Base-by-base conservation (phyloP, 208 protist species). In the Blastocrithidia nonstop region DNA sequence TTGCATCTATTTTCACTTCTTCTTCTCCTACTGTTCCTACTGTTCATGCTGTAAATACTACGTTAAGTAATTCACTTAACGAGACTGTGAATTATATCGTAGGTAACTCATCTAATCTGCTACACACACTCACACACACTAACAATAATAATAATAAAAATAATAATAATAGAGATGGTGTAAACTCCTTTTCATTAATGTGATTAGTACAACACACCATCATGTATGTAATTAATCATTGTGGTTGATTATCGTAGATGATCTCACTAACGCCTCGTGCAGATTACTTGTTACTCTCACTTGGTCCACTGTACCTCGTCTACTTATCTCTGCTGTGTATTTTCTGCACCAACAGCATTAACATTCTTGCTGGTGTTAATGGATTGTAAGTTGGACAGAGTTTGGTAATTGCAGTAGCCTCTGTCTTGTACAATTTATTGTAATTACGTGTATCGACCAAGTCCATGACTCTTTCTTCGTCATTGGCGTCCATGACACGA, bases 331-430 rank as follows among this genome's bases (percentile, higher is more conserved):
- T 97, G 48, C 56, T 99, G 17, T 94, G 93, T 43, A 84, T 99
- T 16, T 99, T 99, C 57, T 99, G 95, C 59, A 98, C 97, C 2
- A 99, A 99, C 63, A 90, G 93, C 41, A 99, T 99, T 69, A 99
- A 99, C 70, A 99, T 99, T 49, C 81, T 98, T 13, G 97, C 98
- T 0, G 98, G 98, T 33, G 88, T 99, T 22, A 99, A 99, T 67
- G 98, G 98, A 6, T 64, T 96, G 0, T 93, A 98, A 61, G 94
- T 93, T 15, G 96, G 96, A 11, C 96, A 98, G 78, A 94, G 86
- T 28, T 65, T 97, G 40, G 71, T 98, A 4, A 98, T 99, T 50
- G 88, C 76, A 6, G 22, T 83, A 25, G 72, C 86, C 11, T 86
- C 93, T 23, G 53, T 98, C 8, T 44, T 95, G 13, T 91, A 98